Evolutionary conservation across 306 rosid genomes (phyloP), one percentile per base, ranked within the genome.

Genomic region (Citrullus mucosospermus): DNA sequence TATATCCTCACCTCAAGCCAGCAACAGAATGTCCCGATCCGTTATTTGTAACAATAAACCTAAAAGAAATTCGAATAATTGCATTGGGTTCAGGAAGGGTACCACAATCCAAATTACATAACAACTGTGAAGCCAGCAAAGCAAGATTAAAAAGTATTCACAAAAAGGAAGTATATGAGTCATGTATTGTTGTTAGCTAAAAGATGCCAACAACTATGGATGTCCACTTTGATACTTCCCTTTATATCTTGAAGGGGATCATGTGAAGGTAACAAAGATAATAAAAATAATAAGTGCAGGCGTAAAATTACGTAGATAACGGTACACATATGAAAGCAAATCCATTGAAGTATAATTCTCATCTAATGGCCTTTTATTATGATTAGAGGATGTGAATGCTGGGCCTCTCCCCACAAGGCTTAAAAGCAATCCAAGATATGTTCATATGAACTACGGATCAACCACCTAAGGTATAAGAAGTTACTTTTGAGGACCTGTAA

Each of bases 41-140:
- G 76, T 89, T 86, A 83, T 92, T 92, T 62, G 97, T 95, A 61
- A 92, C 92, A 61, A 95, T 95, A 86, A 95, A 95, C 87, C 98
- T 95, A 82, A 81, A 68, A 77, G 43, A 17, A 56, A 57, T 16
- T 41, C 6, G 14, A 39, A 44, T 16, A 28, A 17, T 44, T 59
- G 25, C 28, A 32, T 57, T 5, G 14, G 70, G 46, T 36, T 9
- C 39, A n/a, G 13, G 18, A 54, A 17, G 51, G 55, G 65, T 17
- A 36, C 6, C 0, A 55, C 6, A 28, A 46, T 72, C 2, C 13
- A 71, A 71, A 48, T 28, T 73, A 51, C 48, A 74, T 74, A 53
- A 48, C 48, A 32, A 32, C 46, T 28, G 17, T 9, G 3, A 46
- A 50, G 77, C 59, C 20, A 50, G 60, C 76, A 46, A 46, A 72